Evolutionary conservation across 257 asterid genomes (phyloP).

Genomic region (Nicotiana attenuata): DNA sequence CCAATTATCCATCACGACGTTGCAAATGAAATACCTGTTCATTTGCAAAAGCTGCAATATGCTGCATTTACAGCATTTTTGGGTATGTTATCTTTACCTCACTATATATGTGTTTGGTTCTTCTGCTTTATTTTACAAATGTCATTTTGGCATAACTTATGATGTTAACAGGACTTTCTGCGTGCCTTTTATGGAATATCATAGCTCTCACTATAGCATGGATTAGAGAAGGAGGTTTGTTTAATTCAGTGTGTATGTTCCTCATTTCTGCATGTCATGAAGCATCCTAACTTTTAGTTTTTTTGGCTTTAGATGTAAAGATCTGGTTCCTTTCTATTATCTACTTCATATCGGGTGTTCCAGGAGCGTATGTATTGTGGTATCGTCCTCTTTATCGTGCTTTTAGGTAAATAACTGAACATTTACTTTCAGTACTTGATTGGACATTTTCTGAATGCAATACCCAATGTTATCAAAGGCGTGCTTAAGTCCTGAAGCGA

Average conservation of each 20-base stretch:
- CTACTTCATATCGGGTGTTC: slow-evolving; percentile 92
- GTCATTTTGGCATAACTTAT: not conserved
- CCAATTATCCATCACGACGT: slow-evolving; percentile 94
- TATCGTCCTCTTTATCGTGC: slow-evolving; percentile 96
- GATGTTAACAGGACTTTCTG: slow-evolving; percentile 56
- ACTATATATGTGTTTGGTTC: not conserved
- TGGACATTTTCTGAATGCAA: not conserved
- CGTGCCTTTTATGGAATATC: slow-evolving; percentile 71
- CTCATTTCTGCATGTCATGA: not conserved
- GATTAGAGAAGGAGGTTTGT: slow-evolving; percentile 80
- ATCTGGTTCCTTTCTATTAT: slow-evolving; percentile 92
- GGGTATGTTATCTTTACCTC: slow-evolving; percentile 47
- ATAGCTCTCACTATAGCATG: slow-evolving; percentile 86
- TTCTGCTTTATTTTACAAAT: not conserved
- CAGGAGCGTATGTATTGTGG: slow-evolving; percentile 94
- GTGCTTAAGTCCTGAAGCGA: no score
- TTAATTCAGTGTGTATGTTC: not conserved
- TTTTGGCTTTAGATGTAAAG: slow-evolving; percentile 25
- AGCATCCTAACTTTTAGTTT: not conserved
- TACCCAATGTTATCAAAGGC: not conserved
- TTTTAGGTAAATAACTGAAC: slow-evolving; percentile 46
- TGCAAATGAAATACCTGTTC: slow-evolving; percentile 89
- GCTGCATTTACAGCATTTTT: slow-evolving; percentile 85
- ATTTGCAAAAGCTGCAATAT: slow-evolving; percentile 85
- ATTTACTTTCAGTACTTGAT: not conserved